Evolutionary conservation across 306 rosid genomes (phyloP).

Genomic region (Boehmeria nivea): DNA sequence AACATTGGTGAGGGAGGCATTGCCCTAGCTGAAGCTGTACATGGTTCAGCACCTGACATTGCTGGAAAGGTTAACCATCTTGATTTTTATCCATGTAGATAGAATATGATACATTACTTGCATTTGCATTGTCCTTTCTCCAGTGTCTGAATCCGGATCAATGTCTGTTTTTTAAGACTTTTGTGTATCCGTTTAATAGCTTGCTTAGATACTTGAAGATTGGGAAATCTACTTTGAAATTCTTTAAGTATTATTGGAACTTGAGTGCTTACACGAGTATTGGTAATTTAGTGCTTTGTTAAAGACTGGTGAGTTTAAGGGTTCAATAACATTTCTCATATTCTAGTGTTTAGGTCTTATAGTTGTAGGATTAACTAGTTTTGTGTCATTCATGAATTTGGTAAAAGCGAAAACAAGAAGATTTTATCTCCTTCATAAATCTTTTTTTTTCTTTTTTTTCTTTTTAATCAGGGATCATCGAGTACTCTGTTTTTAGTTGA

Average conservation of each 20-base stretch:
- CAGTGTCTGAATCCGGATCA: neutral
- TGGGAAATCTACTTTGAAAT: constrained; percentile 91
- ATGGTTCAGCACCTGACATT: constrained; percentile 99
- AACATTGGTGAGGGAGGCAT: constrained; percentile 98
- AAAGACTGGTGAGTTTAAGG: too few relatives aligned
- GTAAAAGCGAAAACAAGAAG: too few relatives aligned
- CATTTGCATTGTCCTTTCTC: too few relatives aligned
- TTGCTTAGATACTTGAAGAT: constrained; percentile 34
- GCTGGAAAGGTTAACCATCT: constrained; percentile 82
- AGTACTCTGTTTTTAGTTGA: too few relatives aligned
- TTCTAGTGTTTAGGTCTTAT: too few relatives aligned
- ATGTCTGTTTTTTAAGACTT: constrained; percentile 97
- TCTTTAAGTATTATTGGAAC: too few relatives aligned
- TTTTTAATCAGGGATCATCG: constrained; percentile 77
- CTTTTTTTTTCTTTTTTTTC: constrained; percentile 67
- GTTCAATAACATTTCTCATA: too few relatives aligned
- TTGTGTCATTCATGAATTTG: too few relatives aligned
- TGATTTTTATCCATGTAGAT: constrained; percentile 2
- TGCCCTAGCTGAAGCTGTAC: constrained; percentile 99
- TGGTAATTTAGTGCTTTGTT: too few relatives aligned
- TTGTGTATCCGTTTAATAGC: constrained; percentile 84
- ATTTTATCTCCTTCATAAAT: too few relatives aligned
- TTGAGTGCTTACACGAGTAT: constrained; percentile 51
- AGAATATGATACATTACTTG: too few relatives aligned
- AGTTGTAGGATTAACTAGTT: too few relatives aligned